Evolutionary conservation across 2,329 filamentous ascomycete genomes (phyloP).

Genomic region (Lasiodiplodia citricola): DNA sequence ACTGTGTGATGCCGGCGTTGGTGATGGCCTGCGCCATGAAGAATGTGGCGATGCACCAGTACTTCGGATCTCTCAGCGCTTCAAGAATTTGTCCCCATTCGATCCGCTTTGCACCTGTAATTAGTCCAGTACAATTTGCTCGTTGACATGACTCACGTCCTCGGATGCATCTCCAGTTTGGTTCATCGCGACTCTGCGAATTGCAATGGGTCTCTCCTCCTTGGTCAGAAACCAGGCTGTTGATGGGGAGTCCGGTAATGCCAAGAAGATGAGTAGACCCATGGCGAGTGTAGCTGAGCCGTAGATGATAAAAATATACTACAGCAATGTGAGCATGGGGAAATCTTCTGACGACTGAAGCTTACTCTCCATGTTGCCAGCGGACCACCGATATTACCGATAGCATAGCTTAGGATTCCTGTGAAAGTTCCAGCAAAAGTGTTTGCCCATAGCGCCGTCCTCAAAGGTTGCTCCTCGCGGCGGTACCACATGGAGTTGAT

Average conservation of each 20-base stretch:
- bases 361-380: background rate
- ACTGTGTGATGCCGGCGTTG: background rate
- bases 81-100: background rate
- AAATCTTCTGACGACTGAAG: fast-evolving
- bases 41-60: background rate
- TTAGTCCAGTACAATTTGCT: no score
- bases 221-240: background rate
- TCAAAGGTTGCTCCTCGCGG: background rate
- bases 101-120: background rate
- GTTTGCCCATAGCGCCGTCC: background rate
- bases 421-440: background rate
- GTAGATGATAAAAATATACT: background rate
- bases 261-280: background rate
- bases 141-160: background rate
- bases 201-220: background rate
- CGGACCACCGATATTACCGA: background rate
- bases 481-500: background rate
- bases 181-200: background rate
- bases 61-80: background rate
- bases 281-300: background rate
- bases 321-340: background rate
- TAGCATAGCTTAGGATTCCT: background rate
- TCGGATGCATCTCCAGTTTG: background rate
- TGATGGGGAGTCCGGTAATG: background rate
- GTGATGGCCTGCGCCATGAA: background rate